Conservation (phyloP, 306 rosid genomes). For the Fagus sylvatica region DNA sequence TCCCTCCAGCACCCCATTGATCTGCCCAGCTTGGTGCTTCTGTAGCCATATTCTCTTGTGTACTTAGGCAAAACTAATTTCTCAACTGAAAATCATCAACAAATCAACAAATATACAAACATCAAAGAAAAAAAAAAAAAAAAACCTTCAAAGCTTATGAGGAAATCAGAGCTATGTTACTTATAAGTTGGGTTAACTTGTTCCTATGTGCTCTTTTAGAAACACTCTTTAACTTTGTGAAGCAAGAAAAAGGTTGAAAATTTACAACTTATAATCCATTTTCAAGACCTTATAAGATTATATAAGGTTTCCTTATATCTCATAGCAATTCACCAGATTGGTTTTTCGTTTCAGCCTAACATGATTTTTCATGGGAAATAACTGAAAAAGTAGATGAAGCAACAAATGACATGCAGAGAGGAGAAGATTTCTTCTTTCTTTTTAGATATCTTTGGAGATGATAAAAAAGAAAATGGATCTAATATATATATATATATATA, state of each 20-base stretch:
- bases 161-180: not conserved
- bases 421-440: not conserved
- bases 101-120: not conserved
- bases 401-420: not conserved
- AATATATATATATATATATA: not conserved
- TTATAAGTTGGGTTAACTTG: not conserved
- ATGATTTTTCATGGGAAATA: not conserved
- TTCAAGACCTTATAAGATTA: not conserved
- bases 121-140: not conserved
- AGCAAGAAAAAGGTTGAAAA: not conserved
- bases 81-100: not conserved
- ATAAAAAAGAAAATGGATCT: not conserved
- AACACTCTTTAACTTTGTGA: not conserved
- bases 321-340: not conserved
- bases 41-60: conserved; percentile 44
- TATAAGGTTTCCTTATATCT: not conserved
- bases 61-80: not conserved
- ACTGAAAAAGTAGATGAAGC: not conserved
- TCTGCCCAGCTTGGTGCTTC: conserved; percentile 94
- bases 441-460: not conserved
- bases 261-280: not conserved
- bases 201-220: not conserved
- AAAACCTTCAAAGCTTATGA: not conserved
- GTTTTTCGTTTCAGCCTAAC: not conserved
- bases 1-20: conserved; percentile 95